Evolutionary conservation across 2,329 filamentous ascomycete genomes (phyloP), one percentile per base, ranked within the genome.

Genomic region (Pseudocercospora fuligena): DNA sequence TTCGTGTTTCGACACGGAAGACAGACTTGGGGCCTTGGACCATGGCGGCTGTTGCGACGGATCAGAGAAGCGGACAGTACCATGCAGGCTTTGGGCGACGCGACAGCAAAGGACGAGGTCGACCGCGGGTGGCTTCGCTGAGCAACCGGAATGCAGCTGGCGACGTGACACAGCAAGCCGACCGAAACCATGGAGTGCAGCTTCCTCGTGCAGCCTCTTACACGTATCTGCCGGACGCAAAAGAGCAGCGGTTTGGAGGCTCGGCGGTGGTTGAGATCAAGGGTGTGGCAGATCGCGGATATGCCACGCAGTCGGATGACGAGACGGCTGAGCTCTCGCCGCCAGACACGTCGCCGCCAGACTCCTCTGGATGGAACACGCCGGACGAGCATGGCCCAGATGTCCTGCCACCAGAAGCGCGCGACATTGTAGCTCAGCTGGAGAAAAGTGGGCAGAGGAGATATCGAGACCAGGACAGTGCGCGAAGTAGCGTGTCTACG

Each of bases 181-280:
- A 36, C n/a, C 51, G 54, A 49, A 54, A 64, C 12, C n/a, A 29
- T 29, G 46, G 33, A 61, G 62, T 70, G 49, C 72, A 78, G 27
- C 70, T 88, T 31, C 82, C 83, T 29, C 82, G 86, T 64, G 83
- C 87, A 57, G 87, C 87, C 33, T 89, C 87, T 72, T 88, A 86
- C 76, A 86, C 84, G 56, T 82, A 85, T 69, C 75, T 88, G 58
- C 81, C 84, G 3, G 77, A 79, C 29, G 72, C 76, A 29, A 79
- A 76, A 60, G 71, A 75, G 27, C 59, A 76, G 46, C 69, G 72
- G 19, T 74, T 73, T 57, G 62, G 54, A 23, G 66, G 71, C 33
- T 70, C 77, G 36, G 69, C 67, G 14, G 66, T 77, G 5, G 73
- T 80, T 59, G 75, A 76, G 53, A 77, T 86, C 67, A 83, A 84